Conservation (phyloP, 805 yeast species). For the Metschnikowia proteae region DNA sequence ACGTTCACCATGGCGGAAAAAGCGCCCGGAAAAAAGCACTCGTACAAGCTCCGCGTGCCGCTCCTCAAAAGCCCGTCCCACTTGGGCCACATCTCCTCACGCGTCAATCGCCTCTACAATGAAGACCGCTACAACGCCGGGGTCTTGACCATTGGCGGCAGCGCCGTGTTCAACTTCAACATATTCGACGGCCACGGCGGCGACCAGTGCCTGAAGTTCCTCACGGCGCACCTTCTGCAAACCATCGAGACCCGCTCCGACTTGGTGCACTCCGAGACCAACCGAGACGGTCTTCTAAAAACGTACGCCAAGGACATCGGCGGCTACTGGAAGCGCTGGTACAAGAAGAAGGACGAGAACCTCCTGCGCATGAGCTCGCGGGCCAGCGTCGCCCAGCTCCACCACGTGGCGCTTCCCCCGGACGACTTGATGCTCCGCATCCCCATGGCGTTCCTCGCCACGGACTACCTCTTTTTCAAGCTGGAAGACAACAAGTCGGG, state of each 20-base stretch:
- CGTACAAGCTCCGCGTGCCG: constrained; percentile 47
- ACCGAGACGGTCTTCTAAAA: constrained; percentile 42
- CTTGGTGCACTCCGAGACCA: constrained; percentile 23
- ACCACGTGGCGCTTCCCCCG: constrained; percentile 8
- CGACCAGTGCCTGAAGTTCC: constrained; percentile 60
- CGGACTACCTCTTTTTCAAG: constrained; percentile 60
- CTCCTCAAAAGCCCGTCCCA: constrained; percentile 63
- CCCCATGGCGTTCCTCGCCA: constrained; percentile 58
- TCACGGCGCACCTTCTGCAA: constrained; percentile 50
- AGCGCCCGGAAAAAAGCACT: constrained; percentile 8
- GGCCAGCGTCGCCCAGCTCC: constrained; percentile 12
- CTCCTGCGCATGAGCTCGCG: constrained; percentile 24
- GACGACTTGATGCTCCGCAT: constrained; percentile 63
- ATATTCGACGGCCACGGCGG: constrained; percentile 98
- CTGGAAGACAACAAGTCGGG: constrained; percentile 47
- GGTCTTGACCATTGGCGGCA: constrained; percentile 39
- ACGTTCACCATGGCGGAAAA: constrained; percentile 29
- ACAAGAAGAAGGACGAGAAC: constrained; percentile 40
- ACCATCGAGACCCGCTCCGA: constrained; percentile 40
- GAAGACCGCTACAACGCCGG: constrained; percentile 78
- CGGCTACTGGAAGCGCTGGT: constrained; percentile 84
- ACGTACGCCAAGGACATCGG: constrained; percentile 61
- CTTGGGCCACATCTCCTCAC: constrained; percentile 73
- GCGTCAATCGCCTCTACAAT: constrained; percentile 73
- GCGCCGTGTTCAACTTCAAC: constrained; percentile 54